phyloP scores from a whole-genome alignment of 345 rosid genomes.

The Eucalyptus lansdowneana region DNA sequence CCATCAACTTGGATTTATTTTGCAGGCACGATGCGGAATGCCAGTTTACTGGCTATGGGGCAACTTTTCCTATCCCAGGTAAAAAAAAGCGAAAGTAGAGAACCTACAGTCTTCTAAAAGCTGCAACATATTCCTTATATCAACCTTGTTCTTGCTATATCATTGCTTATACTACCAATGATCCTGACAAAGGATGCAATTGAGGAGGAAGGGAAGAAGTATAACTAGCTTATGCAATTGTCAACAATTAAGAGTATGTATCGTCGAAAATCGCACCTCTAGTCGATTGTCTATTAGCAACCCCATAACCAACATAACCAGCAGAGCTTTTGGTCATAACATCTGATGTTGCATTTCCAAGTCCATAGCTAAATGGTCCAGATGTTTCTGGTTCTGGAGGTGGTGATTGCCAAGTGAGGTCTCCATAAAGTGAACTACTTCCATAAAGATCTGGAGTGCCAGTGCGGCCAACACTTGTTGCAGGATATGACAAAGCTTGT shows the following conservation, averaged over 20 bases:
- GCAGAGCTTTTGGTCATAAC: conserved; percentile 26
- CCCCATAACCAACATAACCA: conserved; percentile 41
- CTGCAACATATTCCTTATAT: neutral
- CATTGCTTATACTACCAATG: neutral
- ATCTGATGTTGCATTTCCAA: conserved; percentile 38
- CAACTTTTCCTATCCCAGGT: neutral
- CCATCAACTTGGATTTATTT: neutral
- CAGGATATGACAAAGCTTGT: conserved; percentile 10
- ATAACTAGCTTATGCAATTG: neutral
- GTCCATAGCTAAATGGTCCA: conserved; percentile 34
- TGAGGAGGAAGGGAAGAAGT: neutral
- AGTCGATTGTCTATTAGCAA: conserved; percentile 42
- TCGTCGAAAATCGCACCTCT: conserved; percentile 24
- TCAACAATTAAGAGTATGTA: neutral
- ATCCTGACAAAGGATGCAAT: neutral
- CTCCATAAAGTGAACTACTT: conserved; percentile 21
- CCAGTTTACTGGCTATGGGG: neutral
- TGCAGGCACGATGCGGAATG: neutral
- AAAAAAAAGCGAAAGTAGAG: neutral
- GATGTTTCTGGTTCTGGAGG: conserved; percentile 25
- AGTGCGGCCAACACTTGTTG: conserved; percentile 26
- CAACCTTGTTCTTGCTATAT: neutral
- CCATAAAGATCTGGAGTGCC: conserved; percentile 22
- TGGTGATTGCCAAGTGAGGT: conserved; percentile 34
- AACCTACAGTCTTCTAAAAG: neutral